Evolutionary conservation across 768 basidiomycete species (phyloP).

Genomic region (Pleurotus tuoliensis): DNA sequence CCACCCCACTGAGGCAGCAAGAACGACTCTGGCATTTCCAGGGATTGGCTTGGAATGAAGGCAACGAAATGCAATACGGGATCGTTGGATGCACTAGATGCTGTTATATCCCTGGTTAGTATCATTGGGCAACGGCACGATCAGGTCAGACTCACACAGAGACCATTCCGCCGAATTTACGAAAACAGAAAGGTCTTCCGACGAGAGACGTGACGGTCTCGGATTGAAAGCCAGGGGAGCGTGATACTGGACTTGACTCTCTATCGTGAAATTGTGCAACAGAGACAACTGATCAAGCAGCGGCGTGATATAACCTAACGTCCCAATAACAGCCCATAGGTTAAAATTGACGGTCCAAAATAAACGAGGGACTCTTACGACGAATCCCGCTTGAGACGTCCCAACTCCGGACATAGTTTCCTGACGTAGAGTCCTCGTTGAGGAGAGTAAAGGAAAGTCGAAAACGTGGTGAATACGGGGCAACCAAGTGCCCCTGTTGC

Average conservation of each 20-base stretch:
- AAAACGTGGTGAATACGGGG: slow-evolving; percentile 78
- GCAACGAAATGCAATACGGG: slow-evolving; percentile 91
- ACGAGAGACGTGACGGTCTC: slow-evolving; percentile 44
- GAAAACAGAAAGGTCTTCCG: slow-evolving; percentile 88
- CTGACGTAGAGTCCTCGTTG: slow-evolving; percentile 81
- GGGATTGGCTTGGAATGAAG: slow-evolving; percentile 79
- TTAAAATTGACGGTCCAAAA: too few species aligned
- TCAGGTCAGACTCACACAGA: slow-evolving; percentile 51
- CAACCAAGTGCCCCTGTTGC: slow-evolving; percentile 41
- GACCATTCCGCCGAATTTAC: slow-evolving; percentile 97
- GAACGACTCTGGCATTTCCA: slow-evolving; percentile 75
- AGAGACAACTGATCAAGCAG: slow-evolving; percentile 52
- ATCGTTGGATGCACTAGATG: slow-evolving; percentile 89
- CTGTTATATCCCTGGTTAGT: slow-evolving; percentile 33
- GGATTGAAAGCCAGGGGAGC: slow-evolving; percentile 86
- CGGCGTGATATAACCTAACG: slow-evolving; percentile 66
- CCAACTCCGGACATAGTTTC: slow-evolving; percentile 63
- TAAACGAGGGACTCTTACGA: slow-evolving; percentile 40
- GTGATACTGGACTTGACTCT: slow-evolving; percentile 92
- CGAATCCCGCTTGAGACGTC: slow-evolving; percentile 61
- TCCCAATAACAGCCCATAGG: too few species aligned
- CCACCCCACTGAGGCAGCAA: slow-evolving; percentile 94
- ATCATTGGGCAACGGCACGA: slow-evolving; percentile 1
- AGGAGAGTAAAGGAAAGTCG: slow-evolving; percentile 90
- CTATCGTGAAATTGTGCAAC: slow-evolving; percentile 89